These are phyloP conservation scores for Pisolithus sp. DNA, from an alignment of 768 basidiomycete genomes.

Conservation along the genomic window DNA sequence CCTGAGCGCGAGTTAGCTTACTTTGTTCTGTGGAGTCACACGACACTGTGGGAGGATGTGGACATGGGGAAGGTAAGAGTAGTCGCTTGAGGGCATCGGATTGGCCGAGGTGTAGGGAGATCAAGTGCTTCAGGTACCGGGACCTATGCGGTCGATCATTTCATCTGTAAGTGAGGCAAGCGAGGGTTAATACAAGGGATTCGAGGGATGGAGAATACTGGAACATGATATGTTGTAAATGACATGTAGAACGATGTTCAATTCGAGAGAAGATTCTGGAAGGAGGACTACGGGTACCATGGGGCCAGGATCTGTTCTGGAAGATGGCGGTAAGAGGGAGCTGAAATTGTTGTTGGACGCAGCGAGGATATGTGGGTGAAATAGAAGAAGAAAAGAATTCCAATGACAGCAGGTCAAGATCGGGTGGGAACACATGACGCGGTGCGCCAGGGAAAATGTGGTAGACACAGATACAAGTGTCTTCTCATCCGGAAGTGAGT, in stretches of 20 bases:
- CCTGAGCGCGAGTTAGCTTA: conserved; percentile 66
- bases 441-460: conserved; percentile 71
- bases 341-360: conserved; percentile 63
- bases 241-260: conserved; percentile 70
- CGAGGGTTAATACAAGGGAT: conserved; percentile 51
- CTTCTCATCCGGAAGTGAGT: conserved; percentile 34
- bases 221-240: conserved; percentile 63
- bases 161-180: conserved; percentile 67
- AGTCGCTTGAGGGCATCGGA: conserved; percentile 77
- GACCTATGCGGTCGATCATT: conserved; percentile 61
- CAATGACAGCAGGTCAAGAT: conserved; percentile 59
- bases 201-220: conserved; percentile 60
- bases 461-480: conserved; percentile 71
- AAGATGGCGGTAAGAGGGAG: conserved; percentile 43
- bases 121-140: conserved; percentile 72
- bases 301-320: conserved; percentile 35
- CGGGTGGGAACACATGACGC: conserved; percentile 46
- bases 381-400: conserved; percentile 85
- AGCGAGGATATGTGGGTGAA: conserved; percentile 50
- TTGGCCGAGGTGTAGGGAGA: conserved; percentile 80
- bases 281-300: conserved; percentile 49
- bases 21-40: conserved; percentile 77
- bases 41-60: conserved; percentile 57
- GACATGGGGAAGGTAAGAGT: conserved; percentile 65
- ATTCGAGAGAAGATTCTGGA: conserved; percentile 50